Percentiles rank a stretch among this genome's conserved stretches.
Conservation (phyloP, 2,329 filamentous ascomycete species). For the Akanthomyces uredinophilus region DNA sequence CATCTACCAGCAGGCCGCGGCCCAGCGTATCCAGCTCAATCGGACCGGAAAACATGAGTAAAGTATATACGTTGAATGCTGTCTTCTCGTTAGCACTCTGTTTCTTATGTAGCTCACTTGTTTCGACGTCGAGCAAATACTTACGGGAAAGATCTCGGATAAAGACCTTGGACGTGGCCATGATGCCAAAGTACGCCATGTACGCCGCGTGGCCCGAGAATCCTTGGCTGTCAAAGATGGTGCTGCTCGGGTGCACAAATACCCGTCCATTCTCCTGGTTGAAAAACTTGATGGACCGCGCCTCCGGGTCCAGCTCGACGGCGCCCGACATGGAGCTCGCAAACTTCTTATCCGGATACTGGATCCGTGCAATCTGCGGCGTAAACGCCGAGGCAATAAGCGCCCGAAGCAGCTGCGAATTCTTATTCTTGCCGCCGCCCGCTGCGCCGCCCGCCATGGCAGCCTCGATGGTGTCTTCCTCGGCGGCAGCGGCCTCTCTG, state of each 20-base stretch:
- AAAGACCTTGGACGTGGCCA: constrained; percentile 88
- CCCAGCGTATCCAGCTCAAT: constrained; percentile 85
- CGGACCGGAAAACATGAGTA: constrained; percentile 81
- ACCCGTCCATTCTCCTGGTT: constrained; percentile 79
- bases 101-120: constrained; percentile 14
- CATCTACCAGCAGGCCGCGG: constrained; percentile 82
- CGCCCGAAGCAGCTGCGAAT: constrained; percentile 56
- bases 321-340: constrained; percentile 80
- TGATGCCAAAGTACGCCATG: constrained; percentile 86
- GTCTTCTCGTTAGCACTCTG: constrained; percentile 12
- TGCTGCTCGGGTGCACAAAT: constrained; percentile 87
- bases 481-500: constrained; percentile 27
- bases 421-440: constrained; percentile 21
- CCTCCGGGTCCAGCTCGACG: constrained; percentile 89
- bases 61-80: constrained; percentile 84
- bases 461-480: constrained; percentile 18
- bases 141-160: constrained; percentile 83
- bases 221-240: constrained; percentile 74
- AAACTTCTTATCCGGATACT: constrained; percentile 94
- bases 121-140: constrained; percentile 29
- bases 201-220: constrained; percentile 74
- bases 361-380: constrained; percentile 86
- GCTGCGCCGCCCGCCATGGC: constrained; percentile 27
- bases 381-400: constrained; percentile 69
- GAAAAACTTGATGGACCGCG: constrained; percentile 87